These are phyloP conservation scores for Mucor velutinosus DNA, from an alignment of 371 early-diverging fungal species.

Conservation along the genomic window DNA sequence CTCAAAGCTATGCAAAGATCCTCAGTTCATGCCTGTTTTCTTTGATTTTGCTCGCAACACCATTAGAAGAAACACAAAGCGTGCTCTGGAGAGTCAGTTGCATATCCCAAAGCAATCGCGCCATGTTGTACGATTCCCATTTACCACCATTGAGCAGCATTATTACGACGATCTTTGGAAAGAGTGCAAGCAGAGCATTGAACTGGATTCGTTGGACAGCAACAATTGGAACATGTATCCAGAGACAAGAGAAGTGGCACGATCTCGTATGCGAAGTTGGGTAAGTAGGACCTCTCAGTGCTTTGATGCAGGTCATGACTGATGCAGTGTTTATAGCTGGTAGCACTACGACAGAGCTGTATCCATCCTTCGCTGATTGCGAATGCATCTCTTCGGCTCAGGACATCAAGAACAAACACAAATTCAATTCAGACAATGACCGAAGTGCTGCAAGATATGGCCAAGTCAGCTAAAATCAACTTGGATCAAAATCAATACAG, in stretches of 20 bases:
- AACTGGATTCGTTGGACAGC: constrained; percentile 24
- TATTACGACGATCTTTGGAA: constrained; percentile 66
- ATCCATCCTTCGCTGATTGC: constrained; percentile 39
- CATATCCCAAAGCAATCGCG: constrained; percentile 60
- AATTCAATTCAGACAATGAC: not conserved
- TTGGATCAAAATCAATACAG: constrained; percentile 15
- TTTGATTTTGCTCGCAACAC: constrained; percentile 38
- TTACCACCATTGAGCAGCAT: constrained; percentile 60
- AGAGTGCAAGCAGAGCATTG: constrained; percentile 31
- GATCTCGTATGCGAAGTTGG: not conserved
- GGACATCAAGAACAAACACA: not conserved
- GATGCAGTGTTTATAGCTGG: constrained; percentile 20
- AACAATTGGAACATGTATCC: constrained; percentile 22
- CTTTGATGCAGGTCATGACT: not conserved
- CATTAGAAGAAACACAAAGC: constrained; percentile 65
- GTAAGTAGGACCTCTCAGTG: not conserved
- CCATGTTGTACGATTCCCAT: constrained; percentile 48
- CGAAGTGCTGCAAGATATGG: constrained; percentile 8
- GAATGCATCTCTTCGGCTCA: not conserved
- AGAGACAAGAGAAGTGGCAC: not conserved
- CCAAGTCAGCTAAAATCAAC: not conserved
- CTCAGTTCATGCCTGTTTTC: constrained; percentile 27
- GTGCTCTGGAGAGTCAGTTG: constrained; percentile 50
- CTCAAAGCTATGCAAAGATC: constrained; percentile 16
- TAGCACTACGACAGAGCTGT: constrained; percentile 39